Conservation (phyloP, 2,329 filamentous ascomycete species). For the Stachybotrys echinatus region DNA sequence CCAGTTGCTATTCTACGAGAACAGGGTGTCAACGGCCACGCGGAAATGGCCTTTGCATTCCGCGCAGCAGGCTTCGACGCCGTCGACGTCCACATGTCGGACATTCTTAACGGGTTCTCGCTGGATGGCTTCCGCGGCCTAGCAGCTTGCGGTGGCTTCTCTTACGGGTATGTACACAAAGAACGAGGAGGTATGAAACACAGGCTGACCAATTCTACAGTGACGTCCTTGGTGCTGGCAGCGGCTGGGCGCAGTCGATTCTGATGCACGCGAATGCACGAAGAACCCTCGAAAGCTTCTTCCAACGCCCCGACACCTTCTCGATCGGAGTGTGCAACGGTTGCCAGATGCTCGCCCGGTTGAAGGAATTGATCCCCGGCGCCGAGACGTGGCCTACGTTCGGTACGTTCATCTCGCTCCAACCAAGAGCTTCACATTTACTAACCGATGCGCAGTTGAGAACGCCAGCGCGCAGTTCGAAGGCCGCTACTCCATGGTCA, state of each 20-base stretch:
- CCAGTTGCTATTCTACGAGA: constrained; percentile 85
- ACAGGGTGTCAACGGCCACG: constrained; percentile 90
- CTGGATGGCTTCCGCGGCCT: constrained; percentile 81
- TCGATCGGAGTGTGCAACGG: constrained; percentile 94
- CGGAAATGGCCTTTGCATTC: constrained; percentile 98
- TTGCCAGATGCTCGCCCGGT: constrained; percentile 84
- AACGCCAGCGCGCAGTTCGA: constrained; percentile 89
- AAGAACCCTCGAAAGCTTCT: constrained; percentile 77
- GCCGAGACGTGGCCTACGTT: constrained; percentile 80
- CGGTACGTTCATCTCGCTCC: constrained; percentile 12
- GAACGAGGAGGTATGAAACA: neutral
- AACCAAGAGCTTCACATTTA: neutral
- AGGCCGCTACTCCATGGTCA: constrained; percentile 76
- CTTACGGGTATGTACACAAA: constrained; percentile 55
- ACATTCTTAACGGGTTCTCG: constrained; percentile 74
- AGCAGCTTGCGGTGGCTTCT: constrained; percentile 95
- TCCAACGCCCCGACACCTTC: constrained; percentile 84
- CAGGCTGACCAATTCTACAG: constrained; percentile 4
- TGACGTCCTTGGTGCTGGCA: constrained; percentile 79
- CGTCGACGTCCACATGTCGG: constrained; percentile 95
- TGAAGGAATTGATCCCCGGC: constrained; percentile 80
- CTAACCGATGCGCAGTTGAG: constrained; percentile 42
- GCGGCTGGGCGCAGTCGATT: constrained; percentile 93
- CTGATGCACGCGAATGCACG: constrained; percentile 75
- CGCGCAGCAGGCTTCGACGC: constrained; percentile 84